These are phyloP conservation scores for Collybia nuda DNA, from an alignment of 768 basidiomycete genomes.

Conservation along the genomic window DNA sequence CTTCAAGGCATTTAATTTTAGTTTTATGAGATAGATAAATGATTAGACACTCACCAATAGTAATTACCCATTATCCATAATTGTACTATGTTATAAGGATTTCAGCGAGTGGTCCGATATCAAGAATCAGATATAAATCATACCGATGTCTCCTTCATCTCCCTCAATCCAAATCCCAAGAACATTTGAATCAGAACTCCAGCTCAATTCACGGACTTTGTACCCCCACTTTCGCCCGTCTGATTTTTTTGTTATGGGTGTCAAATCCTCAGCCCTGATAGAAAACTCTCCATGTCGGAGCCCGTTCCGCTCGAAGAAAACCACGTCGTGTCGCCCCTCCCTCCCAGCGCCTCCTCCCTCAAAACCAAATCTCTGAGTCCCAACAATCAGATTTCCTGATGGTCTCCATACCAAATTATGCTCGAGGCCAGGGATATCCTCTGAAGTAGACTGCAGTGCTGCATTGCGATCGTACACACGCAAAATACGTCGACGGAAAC, in stretches of 20 bases:
- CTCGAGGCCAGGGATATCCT: slow-evolving; percentile 81
- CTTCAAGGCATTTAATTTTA: slow-evolving; percentile 29
- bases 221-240: slow-evolving; percentile 58
- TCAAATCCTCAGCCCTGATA: slow-evolving; percentile 39
- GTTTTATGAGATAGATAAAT: background rate
- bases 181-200: slow-evolving; percentile 89
- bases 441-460: slow-evolving; percentile 79
- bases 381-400: slow-evolving; percentile 81
- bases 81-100: slow-evolving; percentile 57
- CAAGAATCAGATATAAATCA: slow-evolving; percentile 25
- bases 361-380: slow-evolving; percentile 79
- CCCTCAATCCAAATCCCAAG: slow-evolving; percentile 83
- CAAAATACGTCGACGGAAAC: slow-evolving; percentile 51
- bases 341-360: slow-evolving; percentile 68
- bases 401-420: slow-evolving; percentile 83
- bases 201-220: slow-evolving; percentile 71
- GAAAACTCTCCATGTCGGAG: slow-evolving; percentile 88
- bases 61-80: slow-evolving; percentile 95
- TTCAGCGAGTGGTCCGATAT: background rate
- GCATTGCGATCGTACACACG: slow-evolving; percentile 78
- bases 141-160: slow-evolving; percentile 69
- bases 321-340: slow-evolving; percentile 75
- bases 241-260: slow-evolving; percentile 28
- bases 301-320: slow-evolving; percentile 96
- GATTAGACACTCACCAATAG: slow-evolving; percentile 62